Evolutionary conservation across 495 filamentous ascomycete species (phyloP).

Genomic region (Neohortaea acidophila): DNA sequence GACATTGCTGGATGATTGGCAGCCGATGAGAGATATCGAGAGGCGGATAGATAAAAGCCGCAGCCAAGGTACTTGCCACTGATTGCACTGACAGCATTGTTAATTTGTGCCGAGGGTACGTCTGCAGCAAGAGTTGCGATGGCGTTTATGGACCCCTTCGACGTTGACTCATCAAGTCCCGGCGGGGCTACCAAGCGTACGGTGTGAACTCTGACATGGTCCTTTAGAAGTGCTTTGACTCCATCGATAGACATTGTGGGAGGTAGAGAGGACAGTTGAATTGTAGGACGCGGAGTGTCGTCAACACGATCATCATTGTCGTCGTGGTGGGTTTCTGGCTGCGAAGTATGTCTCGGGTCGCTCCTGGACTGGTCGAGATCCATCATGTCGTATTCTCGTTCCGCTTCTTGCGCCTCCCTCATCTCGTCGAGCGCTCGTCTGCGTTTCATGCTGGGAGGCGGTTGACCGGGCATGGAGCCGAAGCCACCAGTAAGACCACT

Average conservation of each 20-base stretch:
- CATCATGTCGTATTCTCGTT: constrained; percentile 31
- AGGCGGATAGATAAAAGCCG: constrained; percentile 68
- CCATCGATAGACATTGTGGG: constrained; percentile 53
- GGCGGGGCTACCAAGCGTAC: constrained; percentile 57
- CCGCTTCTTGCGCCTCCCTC: constrained; percentile 26
- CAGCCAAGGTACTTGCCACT: constrained; percentile 79
- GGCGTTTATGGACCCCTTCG: constrained; percentile 64
- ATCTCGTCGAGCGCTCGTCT: constrained; percentile 40
- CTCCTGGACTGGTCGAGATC: constrained; percentile 37
- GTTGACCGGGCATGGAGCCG: constrained; percentile 42
- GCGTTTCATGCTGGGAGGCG: constrained; percentile 23
- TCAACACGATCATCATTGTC: constrained; percentile 36
- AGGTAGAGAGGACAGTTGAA: constrained; percentile 52
- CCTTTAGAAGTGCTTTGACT: constrained; percentile 58
- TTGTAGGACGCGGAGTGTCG: constrained; percentile 71
- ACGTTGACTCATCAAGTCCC: constrained; percentile 40
- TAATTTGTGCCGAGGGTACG: constrained; percentile 72
- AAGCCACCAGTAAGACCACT: constrained; percentile 61
- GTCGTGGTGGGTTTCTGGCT: constrained; percentile 22
- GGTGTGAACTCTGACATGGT: constrained; percentile 54
- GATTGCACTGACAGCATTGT: constrained; percentile 57
- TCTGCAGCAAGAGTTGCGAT: constrained; percentile 78
- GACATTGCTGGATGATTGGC: constrained; percentile 43
- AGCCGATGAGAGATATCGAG: constrained; percentile 72
- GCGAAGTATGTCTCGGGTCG: constrained; percentile 38